Evolutionary conservation across 345 rosid species (phyloP), one percentile per base, ranked within the genome.

Genomic region (Corymbia maculata): DNA sequence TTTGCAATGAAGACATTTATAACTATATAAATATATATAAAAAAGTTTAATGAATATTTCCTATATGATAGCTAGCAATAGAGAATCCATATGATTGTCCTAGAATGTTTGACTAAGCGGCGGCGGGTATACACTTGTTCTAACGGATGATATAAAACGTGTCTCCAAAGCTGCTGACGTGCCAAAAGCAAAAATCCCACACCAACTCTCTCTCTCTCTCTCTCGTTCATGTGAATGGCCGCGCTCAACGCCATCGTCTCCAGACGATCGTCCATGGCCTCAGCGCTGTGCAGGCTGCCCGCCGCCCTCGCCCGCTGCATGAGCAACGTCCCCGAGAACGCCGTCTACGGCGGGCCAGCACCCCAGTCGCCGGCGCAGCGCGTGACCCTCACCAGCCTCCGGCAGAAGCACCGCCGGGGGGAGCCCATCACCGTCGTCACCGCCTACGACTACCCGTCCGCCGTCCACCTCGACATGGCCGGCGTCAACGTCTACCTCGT

Each of bases 361-460:
- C 92, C 93, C 26, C 98, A 96, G 88, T 92, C 68, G 88, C 90
- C 99, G 28, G 87, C 90, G 91, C 94, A 92, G 86, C 92, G 97
- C 80, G 95, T 97, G 30, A 97, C 98, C n/a, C 90, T 96, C 47
- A 90, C 92, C 80, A 90, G 89, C 52, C 88, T 96, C 79, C 91
- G 93, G 36, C 98, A 96, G 89, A 98, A 94, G 90, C 93, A 97
- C 92, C 92, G 90, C 86, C 93, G 66, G 82, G 93, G 95, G 16
- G 94, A 95, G 66, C 97, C 97, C 86, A 97, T 98, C 68, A 93
- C 96, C 6, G 91, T 95, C 21, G 97, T 97, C 89, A 95, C 99
- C 75, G 98, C 94, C 64, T 96, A 97, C 87, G 99, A 98, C 89
- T 98, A 98, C 57, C 98, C 98, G 10, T 94, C 98, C 1, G 97